Conservation (phyloP, 495 filamentous ascomycete species). For the Hapsidospora chrysogenum region DNA sequence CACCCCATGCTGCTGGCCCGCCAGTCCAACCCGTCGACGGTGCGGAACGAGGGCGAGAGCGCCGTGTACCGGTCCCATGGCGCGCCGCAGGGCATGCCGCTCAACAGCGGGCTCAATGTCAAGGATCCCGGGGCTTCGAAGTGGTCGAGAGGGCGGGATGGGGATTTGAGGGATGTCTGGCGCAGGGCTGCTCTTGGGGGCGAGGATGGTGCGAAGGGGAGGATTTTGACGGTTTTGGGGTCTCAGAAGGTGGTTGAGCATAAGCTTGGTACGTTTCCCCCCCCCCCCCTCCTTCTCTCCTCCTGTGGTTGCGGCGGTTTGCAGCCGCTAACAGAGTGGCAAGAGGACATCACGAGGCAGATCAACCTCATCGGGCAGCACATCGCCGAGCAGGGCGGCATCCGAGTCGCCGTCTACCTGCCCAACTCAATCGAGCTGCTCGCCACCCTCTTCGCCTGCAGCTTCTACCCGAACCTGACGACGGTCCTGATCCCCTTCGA, state of each 20-base stretch:
- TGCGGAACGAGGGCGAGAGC: conserved; percentile 72
- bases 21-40: conserved; percentile 58
- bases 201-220: conserved; percentile 47
- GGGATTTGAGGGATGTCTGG: conserved; percentile 91
- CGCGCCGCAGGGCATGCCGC: conserved; percentile 68
- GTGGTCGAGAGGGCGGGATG: conserved; percentile 68
- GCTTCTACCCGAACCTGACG: conserved; percentile 63
- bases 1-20: conserved; percentile 82
- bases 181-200: conserved; percentile 53
- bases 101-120: conserved; percentile 69
- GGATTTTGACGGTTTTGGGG: conserved; percentile 68
- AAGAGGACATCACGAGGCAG: conserved; percentile 58
- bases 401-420: conserved; percentile 75
- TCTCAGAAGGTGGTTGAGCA: conserved; percentile 56
- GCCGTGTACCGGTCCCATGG: conserved; percentile 65
- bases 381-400: conserved; percentile 47
- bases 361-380: conserved; percentile 76
- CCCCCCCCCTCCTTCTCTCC: no score
- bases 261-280: conserved; percentile 35
- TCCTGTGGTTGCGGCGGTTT: no score
- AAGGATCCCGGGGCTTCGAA: conserved; percentile 67
- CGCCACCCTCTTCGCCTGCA: conserved; percentile 40
- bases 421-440: conserved; percentile 88
- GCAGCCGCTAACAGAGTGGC: neutral
- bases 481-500: conserved; percentile 76